Evolutionary conservation across 257 asterid genomes (phyloP).

Genomic region (Salvia splendens): DNA sequence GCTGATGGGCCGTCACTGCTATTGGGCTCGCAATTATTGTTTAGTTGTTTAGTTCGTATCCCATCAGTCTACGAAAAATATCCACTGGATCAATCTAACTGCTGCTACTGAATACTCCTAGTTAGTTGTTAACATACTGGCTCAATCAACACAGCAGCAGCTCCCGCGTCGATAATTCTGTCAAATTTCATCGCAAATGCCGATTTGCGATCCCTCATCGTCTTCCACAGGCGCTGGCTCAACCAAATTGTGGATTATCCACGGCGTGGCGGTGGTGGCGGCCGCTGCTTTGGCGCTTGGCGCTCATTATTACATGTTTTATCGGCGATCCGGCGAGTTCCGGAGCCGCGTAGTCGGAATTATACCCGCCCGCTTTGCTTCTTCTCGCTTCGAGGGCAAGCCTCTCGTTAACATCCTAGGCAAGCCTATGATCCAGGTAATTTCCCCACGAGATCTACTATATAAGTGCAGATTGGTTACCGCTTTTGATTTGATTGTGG

Average conservation of each 20-base stretch:
- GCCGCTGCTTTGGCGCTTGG: slow-evolving; percentile 67
- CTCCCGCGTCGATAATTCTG: neutral
- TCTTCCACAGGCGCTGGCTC: slow-evolving; percentile 49
- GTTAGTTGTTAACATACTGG: too few species aligned
- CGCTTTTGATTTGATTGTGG: neutral
- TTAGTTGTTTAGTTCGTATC: too few species aligned
- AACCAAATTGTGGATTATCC: slow-evolving; percentile 52
- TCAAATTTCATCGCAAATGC: slow-evolving; percentile 35
- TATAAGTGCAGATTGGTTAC: neutral
- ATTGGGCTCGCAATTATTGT: too few species aligned
- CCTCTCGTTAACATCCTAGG: slow-evolving; percentile 88
- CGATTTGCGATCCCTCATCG: slow-evolving; percentile 39
- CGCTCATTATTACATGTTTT: slow-evolving; percentile 46
- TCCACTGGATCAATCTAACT: too few species aligned
- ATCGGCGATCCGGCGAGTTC: slow-evolving; percentile 57
- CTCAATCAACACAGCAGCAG: neutral
- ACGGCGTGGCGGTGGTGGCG: slow-evolving; percentile 55
- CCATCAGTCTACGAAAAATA: too few species aligned
- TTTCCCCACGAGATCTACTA: slow-evolving; percentile 1
- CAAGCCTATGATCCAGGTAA: slow-evolving; percentile 96
- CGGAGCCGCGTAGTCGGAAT: slow-evolving; percentile 82
- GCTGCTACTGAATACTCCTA: too few species aligned
- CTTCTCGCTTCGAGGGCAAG: slow-evolving; percentile 83
- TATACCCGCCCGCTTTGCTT: slow-evolving; percentile 92
- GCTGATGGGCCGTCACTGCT: too few species aligned